Conservation (phyloP, 192 early-diverging fungal genomes). For the Entomortierella parvispora region DNA sequence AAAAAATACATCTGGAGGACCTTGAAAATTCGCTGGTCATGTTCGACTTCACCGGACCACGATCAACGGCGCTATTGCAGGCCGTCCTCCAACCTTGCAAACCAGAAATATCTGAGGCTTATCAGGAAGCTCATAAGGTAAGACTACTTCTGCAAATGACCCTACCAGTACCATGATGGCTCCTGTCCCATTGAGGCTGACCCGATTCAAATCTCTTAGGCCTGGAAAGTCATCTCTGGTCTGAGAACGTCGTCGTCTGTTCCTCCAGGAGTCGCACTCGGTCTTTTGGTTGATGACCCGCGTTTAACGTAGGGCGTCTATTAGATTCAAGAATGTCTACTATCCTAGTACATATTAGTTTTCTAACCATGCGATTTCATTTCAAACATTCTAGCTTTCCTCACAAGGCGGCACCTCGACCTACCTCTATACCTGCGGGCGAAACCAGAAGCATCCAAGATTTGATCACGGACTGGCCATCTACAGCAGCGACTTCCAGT, state of each 20-base stretch:
- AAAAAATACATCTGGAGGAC: slow-evolving; percentile 51
- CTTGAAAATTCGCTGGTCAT: slow-evolving; percentile 66
- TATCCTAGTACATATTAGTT: too few relatives aligned
- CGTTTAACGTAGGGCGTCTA: slow-evolving; percentile 68
- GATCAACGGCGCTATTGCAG: slow-evolving; percentile 79
- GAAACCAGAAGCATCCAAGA: slow-evolving; percentile 49
- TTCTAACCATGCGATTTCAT: not conserved
- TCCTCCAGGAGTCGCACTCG: slow-evolving; percentile 83
- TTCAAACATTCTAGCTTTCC: slow-evolving; percentile 63
- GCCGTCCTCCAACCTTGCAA: slow-evolving; percentile 64
- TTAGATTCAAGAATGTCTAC: not conserved
- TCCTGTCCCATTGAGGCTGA: not conserved
- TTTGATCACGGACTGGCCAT: slow-evolving; percentile 68
- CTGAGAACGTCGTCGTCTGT: slow-evolving; percentile 76
- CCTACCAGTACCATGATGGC: not conserved
- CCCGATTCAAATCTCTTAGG: slow-evolving; percentile 15
- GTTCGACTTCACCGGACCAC: slow-evolving; percentile 92
- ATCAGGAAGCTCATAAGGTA: slow-evolving; percentile 57
- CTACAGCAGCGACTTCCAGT: slow-evolving; percentile 52
- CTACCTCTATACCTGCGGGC: slow-evolving; percentile 32
- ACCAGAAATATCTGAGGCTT: slow-evolving; percentile 10
- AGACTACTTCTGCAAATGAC: not conserved
- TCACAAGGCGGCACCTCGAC: slow-evolving; percentile 56
- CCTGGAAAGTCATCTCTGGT: slow-evolving; percentile 58
- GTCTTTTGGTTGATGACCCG: slow-evolving; percentile 86